Conservation (phyloP, 495 filamentous ascomycete genomes). For the Tuber melanosporum region DNA sequence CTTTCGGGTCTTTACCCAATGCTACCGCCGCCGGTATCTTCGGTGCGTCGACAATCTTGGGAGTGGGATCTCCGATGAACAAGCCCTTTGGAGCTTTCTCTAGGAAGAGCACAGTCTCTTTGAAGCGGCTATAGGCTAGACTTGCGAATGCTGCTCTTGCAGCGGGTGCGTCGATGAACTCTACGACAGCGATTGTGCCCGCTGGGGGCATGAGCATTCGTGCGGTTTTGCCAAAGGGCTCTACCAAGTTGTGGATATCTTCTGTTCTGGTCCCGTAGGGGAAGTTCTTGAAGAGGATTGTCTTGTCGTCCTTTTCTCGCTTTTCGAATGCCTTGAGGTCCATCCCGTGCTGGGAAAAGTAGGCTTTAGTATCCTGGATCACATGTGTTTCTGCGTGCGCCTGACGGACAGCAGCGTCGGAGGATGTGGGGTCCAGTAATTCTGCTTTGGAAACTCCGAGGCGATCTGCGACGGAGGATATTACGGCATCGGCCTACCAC, state of each 20-base stretch:
- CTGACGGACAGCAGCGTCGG: conserved; percentile 90
- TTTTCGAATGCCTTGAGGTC: conserved; percentile 85
- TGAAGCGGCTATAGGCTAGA: conserved; percentile 81
- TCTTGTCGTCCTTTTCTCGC: conserved; percentile 71
- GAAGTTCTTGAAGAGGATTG: conserved; percentile 93
- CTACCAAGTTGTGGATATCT: conserved; percentile 60
- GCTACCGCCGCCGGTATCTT: conserved; percentile 41
- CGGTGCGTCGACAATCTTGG: conserved; percentile 16
- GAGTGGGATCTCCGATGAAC: conserved; percentile 47
- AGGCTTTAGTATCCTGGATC: conserved; percentile 91
- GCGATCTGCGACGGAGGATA: conserved; percentile 79
- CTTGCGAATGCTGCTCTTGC: conserved; percentile 73
- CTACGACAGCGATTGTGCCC: conserved; percentile 86
- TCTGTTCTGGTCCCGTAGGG: conserved; percentile 67
- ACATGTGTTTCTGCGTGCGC: conserved; percentile 93
- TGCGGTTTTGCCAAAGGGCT: conserved; percentile 64
- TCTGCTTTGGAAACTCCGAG: conserved; percentile 84
- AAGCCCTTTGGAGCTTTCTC: conserved; percentile 87
- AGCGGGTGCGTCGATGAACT: conserved; percentile 69
- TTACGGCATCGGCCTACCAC: conserved; percentile 72
- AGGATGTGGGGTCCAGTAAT: conserved; percentile 83
- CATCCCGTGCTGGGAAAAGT: conserved; percentile 78
- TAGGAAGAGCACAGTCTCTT: conserved; percentile 83
- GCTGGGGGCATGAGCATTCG: conserved; percentile 84
- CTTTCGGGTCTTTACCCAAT: conserved; percentile 40